Evolutionary conservation across 768 basidiomycete genomes (phyloP).

Genomic region (Podaxis sp.): DNA sequence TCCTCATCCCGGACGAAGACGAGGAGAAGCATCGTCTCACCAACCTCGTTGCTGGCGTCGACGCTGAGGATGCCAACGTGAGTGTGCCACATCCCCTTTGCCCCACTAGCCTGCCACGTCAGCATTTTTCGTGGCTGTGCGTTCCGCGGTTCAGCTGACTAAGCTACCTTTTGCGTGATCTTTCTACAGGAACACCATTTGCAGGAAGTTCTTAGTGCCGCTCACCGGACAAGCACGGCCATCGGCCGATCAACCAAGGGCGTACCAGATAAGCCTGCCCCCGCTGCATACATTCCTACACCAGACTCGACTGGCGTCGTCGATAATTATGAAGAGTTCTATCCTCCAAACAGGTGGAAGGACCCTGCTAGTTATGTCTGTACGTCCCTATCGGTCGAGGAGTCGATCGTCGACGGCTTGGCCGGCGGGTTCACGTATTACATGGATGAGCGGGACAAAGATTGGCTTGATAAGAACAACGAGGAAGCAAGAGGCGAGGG

Average conservation of each 20-base stretch:
- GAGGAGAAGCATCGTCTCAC: slow-evolving; percentile 80
- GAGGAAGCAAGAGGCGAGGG: slow-evolving; percentile 84
- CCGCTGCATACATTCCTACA: slow-evolving; percentile 83
- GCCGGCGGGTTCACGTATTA: slow-evolving; percentile 82
- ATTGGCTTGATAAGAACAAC: slow-evolving; percentile 93
- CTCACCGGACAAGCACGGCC: slow-evolving; percentile 29
- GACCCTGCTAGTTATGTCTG: slow-evolving; percentile 79
- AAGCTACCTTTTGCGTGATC: slow-evolving; percentile 24
- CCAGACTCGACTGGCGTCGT: slow-evolving; percentile 86
- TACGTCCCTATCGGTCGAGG: slow-evolving; percentile 86
- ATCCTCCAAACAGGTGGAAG: slow-evolving; percentile 66
- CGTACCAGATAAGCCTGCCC: slow-evolving; percentile 35
- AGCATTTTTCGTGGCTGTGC: slow-evolving; percentile 47
- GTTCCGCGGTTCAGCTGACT: slow-evolving; percentile 50
- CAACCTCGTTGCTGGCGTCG: slow-evolving; percentile 80
- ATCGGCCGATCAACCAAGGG: slow-evolving; percentile 24
- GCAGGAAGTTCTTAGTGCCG: slow-evolving; percentile 49
- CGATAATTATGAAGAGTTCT: slow-evolving; percentile 76
- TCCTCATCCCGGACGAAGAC: slow-evolving; percentile 84
- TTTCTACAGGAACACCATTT: slow-evolving; percentile 51
- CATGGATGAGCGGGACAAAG: slow-evolving; percentile 95
- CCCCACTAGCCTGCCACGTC: slow-evolving; percentile 35
- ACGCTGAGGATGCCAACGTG: slow-evolving; percentile 92
- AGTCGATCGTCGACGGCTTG: slow-evolving; percentile 58
- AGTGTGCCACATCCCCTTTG: slow-evolving; percentile 39